A percentile compares a stretch with the other conserved stretches of the same genome.
Conservation (phyloP, 1,284 basidiomycete species). For the Sutorius eximius region DNA sequence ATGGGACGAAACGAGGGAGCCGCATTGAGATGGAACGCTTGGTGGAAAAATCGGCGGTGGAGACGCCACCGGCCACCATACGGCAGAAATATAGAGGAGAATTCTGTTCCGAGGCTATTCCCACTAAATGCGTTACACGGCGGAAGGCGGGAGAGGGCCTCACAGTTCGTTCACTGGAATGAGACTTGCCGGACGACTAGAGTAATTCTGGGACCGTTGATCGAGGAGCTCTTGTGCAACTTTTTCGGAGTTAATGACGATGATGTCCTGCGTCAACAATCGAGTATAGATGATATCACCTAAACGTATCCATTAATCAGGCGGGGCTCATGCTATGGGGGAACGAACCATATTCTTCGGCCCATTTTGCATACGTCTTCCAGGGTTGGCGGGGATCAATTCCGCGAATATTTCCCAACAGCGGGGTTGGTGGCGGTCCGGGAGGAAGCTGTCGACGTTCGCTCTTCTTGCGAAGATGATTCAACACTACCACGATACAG, state of each 20-base stretch:
- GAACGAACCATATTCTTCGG: slow-evolving; percentile 22
- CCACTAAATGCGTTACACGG: neutral
- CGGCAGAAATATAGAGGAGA: slow-evolving; percentile 22
- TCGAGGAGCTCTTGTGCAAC: slow-evolving; percentile 26
- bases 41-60: slow-evolving; percentile 31
- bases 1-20: slow-evolving; percentile 20
- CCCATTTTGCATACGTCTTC: slow-evolving; percentile 26
- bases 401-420: slow-evolving; percentile 23
- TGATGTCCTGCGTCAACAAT: slow-evolving; percentile 16
- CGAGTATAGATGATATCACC: slow-evolving; percentile 25
- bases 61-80: slow-evolving; percentile 31
- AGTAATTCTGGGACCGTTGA: slow-evolving; percentile 23
- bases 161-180: slow-evolving; percentile 20
- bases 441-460: slow-evolving; percentile 19
- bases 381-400: slow-evolving; percentile 22
- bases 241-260: slow-evolving; percentile 27
- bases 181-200: slow-evolving; percentile 20
- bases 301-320: slow-evolving; percentile 1
- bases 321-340: neutral
- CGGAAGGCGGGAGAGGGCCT: neutral
- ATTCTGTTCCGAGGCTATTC: slow-evolving; percentile 20
- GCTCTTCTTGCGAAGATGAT: slow-evolving; percentile 10
- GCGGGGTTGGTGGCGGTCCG: slow-evolving; percentile 18
- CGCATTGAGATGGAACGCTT: slow-evolving; percentile 22
- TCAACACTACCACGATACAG: slow-evolving; percentile 11